These are phyloP conservation scores for Hymenotorrendiella dingleyae DNA, from an alignment of 2,329 filamentous ascomycete species.

Conservation along the genomic window DNA sequence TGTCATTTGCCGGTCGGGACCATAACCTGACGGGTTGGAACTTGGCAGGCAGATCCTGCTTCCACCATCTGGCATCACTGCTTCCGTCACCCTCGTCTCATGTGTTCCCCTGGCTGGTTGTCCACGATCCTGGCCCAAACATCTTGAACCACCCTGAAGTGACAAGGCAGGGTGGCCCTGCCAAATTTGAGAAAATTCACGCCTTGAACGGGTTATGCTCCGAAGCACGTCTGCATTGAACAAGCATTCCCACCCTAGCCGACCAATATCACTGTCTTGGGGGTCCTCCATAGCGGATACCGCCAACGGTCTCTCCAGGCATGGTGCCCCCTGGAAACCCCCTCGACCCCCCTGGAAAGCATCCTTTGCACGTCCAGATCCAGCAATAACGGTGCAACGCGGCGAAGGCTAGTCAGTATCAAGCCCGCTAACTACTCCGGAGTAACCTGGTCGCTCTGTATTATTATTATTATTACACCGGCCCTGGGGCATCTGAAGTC, in stretches of 20 bases:
- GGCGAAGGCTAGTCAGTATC: constrained; percentile 21
- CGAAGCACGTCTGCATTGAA: constrained; percentile 27
- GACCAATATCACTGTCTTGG: constrained; percentile 21
- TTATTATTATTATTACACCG: constrained; percentile 23
- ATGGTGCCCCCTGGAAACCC: constrained; percentile 20
- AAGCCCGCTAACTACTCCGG: constrained; percentile 21
- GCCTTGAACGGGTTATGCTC: constrained; percentile 28
- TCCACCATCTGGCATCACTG: constrained; percentile 15
- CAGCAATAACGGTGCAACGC: constrained; percentile 25
- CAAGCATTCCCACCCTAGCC: constrained; percentile 25
- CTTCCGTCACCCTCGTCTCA: constrained; percentile 31
- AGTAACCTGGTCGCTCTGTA: constrained; percentile 24
- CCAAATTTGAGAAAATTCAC: constrained; percentile 23
- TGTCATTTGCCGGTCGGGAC: constrained; percentile 19
- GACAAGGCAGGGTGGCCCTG: constrained; percentile 27
- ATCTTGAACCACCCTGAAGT: constrained; percentile 23
- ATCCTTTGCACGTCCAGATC: constrained; percentile 21
- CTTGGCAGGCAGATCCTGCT: constrained; percentile 22
- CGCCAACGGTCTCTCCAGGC: constrained; percentile 24
- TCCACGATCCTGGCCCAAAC: constrained; percentile 28
- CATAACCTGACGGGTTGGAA: constrained; percentile 13
- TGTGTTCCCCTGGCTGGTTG: constrained; percentile 22
- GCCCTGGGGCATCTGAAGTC: constrained; percentile 30
- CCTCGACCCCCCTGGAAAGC: constrained; percentile 18
- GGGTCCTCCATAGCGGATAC: constrained; percentile 23